Percentiles rank a stretch among this genome's conserved stretches.
Conservation (phyloP, 148 eudicot genomes). For the Chenopodium quinoa region DNA sequence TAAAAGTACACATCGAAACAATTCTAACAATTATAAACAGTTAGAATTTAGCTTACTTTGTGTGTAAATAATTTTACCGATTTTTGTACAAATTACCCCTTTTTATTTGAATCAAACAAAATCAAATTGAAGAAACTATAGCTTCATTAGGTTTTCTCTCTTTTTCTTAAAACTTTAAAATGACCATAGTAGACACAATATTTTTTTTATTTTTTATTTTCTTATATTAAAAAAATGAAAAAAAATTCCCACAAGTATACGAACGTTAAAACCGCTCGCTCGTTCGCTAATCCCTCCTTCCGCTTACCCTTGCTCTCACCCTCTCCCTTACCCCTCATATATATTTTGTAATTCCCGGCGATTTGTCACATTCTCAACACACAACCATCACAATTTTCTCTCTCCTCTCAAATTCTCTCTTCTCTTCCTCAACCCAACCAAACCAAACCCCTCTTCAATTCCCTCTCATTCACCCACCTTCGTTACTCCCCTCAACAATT, state of each 20-base stretch:
- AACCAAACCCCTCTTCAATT: not conserved
- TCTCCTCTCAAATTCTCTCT: not conserved
- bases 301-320: conserved; percentile 12
- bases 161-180: too few species aligned
- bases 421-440: not conserved
- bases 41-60: too few species aligned
- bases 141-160: too few species aligned
- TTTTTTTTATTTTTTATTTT: too few species aligned
- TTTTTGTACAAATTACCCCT: too few species aligned
- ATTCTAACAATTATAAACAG: too few species aligned
- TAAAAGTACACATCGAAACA: too few species aligned
- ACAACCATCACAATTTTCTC: not conserved
- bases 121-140: too few species aligned
- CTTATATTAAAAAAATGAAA: not conserved
- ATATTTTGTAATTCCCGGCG: conserved; percentile 33
- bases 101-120: too few species aligned
- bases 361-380: conserved; percentile 12
- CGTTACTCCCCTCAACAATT: not conserved
- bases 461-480: not conserved
- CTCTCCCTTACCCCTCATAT: conserved; percentile 18
- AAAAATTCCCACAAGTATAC: not conserved
- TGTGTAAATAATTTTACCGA: too few species aligned
- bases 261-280: conserved; percentile 25
- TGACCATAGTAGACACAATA: too few species aligned
- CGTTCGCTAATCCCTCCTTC: not conserved